Evolutionary conservation across 805 yeast species (phyloP).

Genomic region (Candida sonorensis): DNA sequence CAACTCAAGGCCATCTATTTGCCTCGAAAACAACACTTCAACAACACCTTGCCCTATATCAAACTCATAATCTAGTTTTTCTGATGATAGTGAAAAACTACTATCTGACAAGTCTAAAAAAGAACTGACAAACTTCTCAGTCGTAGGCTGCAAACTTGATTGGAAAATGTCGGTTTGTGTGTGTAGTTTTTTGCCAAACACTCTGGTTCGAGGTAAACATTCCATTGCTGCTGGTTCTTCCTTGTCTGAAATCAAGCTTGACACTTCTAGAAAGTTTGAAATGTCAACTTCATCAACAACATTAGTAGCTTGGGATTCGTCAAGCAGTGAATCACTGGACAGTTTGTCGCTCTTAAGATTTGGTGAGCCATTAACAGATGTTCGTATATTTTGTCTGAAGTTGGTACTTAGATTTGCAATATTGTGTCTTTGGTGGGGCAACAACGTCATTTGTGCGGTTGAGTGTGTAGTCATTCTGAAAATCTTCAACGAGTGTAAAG

Average conservation of each 20-base stretch:
- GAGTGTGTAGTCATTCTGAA: too few relatives aligned
- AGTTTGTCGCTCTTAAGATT: slow-evolving; percentile 2
- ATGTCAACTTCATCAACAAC: slow-evolving; percentile 13
- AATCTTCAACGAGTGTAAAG: too few relatives aligned
- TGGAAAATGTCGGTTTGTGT: too few relatives aligned
- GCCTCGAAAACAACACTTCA: slow-evolving; percentile 12
- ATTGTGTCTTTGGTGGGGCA: slow-evolving; percentile 1
- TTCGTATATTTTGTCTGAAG: slow-evolving; percentile 2
- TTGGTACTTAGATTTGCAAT: background rate
- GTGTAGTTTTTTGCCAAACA: too few relatives aligned
- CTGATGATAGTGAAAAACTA: too few relatives aligned
- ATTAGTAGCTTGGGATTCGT: slow-evolving; percentile 6
- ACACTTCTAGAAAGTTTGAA: slow-evolving; percentile 3
- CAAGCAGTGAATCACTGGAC: slow-evolving; percentile 13
- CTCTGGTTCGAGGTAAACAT: too few relatives aligned
- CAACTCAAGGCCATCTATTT: slow-evolving; percentile 11
- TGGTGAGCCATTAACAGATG: slow-evolving; percentile 7
- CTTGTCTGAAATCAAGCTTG: background rate
- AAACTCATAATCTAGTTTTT: slow-evolving; percentile 5
- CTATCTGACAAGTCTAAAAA: too few relatives aligned
- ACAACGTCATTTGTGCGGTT: too few relatives aligned
- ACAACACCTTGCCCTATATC: slow-evolving; percentile 13
- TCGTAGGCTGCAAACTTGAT: too few relatives aligned
- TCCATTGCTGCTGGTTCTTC: too few relatives aligned
- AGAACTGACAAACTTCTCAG: too few relatives aligned